Percentiles rank a stretch among this genome's conserved stretches.
phyloP scores from a whole-genome alignment of 805 yeast species.

The Zygosaccharomyces lentus region DNA sequence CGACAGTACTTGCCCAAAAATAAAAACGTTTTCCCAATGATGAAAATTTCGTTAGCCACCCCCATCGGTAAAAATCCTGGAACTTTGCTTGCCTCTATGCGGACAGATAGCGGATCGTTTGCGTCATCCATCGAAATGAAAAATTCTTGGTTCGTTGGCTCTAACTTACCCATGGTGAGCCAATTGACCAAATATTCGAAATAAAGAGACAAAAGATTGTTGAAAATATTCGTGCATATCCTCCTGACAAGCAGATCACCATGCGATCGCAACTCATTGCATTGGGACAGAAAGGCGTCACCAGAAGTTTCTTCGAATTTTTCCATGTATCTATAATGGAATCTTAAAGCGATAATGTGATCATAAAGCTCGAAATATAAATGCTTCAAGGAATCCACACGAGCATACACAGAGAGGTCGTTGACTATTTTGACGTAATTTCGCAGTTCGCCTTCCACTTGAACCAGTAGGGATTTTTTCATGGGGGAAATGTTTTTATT shows the following conservation, averaged over 20 bases:
- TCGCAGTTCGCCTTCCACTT: slow-evolving; percentile 41
- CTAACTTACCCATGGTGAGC: slow-evolving; percentile 63
- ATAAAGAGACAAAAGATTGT: slow-evolving; percentile 53
- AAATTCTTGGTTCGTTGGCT: slow-evolving; percentile 55
- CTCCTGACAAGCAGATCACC: slow-evolving; percentile 57
- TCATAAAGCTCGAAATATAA: slow-evolving; percentile 41
- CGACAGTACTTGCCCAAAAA: slow-evolving; percentile 63
- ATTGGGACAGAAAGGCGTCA: slow-evolving; percentile 50
- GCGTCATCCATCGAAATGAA: slow-evolving; percentile 40
- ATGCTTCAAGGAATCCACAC: slow-evolving; percentile 27
- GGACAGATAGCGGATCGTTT: slow-evolving; percentile 7
- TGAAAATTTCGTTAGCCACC: slow-evolving; percentile 46
- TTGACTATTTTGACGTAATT: slow-evolving; percentile 43
- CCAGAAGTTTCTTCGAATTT: slow-evolving; percentile 38
- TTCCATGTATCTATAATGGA: slow-evolving; percentile 45
- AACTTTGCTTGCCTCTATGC: slow-evolving; percentile 25
- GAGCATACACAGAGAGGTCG: slow-evolving; percentile 39
- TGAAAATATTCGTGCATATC: slow-evolving; percentile 43
- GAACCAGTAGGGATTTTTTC: slow-evolving; percentile 55
- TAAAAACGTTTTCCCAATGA: slow-evolving; percentile 67
- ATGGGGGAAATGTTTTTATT: slow-evolving; percentile 44
- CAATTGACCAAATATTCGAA: slow-evolving; percentile 56
- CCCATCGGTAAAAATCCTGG: slow-evolving; percentile 39
- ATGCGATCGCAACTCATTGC: slow-evolving; percentile 48
- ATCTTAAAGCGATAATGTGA: slow-evolving; percentile 53